phyloP scores from a whole-genome alignment of 345 rosid species.

The Hypericum perforatum region DNA sequence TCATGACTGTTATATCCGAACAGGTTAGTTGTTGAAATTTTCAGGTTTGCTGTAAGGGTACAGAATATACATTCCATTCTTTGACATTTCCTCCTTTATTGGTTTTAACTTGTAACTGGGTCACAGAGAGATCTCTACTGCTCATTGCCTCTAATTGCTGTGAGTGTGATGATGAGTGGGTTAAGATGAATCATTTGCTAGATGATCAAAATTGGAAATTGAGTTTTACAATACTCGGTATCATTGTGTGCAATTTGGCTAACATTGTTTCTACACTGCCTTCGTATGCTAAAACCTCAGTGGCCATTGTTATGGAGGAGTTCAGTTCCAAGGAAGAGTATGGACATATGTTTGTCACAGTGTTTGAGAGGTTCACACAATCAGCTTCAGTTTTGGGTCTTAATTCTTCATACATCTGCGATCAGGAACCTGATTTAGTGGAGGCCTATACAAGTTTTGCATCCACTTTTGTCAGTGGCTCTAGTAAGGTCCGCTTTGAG shows the following conservation, averaged over 20 bases:
- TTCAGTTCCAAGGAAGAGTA: conserved; percentile 81
- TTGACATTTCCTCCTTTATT: no score
- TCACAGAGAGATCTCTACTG: no score
- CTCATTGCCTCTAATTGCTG: no score
- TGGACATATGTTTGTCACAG: conserved; percentile 58
- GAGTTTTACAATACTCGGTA: neutral
- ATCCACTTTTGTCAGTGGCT: conserved; percentile 57
- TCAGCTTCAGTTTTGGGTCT: conserved; percentile 77
- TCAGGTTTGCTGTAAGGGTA: neutral
- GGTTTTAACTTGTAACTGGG: no score
- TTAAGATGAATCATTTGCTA: no score
- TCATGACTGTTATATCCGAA: conserved; percentile 81
- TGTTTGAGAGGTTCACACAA: conserved; percentile 77
- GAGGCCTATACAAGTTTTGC: conserved; percentile 93
- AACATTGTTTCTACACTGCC: neutral
- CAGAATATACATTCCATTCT: no score
- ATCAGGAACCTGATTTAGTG: conserved; percentile 96
- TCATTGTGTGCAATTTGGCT: neutral
- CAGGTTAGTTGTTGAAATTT: conserved; percentile 40
- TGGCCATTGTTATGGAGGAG: conserved; percentile 83
- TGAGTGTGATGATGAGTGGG: no score
- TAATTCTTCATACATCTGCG: conserved; percentile 85
- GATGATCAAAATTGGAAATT: neutral
- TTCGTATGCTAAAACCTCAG: conserved; percentile 25
- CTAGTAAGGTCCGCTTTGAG: conserved; percentile 45